Evolutionary conservation across 768 basidiomycete genomes (phyloP).

Genomic region (Hemileccinum rubropunctum): DNA sequence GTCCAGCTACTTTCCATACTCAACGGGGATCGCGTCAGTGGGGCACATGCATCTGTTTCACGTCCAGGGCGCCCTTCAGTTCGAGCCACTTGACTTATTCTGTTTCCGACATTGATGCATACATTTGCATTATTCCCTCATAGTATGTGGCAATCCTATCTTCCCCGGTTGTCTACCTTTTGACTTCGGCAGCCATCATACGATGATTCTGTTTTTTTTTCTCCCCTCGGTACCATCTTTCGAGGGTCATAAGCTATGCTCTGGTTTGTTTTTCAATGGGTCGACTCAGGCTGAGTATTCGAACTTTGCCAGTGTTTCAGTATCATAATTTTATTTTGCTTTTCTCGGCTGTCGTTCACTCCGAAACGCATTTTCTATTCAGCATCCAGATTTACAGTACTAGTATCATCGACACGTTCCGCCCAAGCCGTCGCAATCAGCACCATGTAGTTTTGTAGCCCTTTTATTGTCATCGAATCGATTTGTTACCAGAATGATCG

Average conservation of each 20-base stretch:
- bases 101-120: slow-evolving; percentile 11
- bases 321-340: slow-evolving; percentile 31
- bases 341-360: slow-evolving; percentile 19
- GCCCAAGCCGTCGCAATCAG: slow-evolving; percentile 30
- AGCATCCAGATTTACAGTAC: slow-evolving; percentile 27
- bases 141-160: slow-evolving; percentile 5
- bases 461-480: too few species aligned
- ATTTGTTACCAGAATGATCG: too few species aligned
- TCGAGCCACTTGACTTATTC: slow-evolving; percentile 22
- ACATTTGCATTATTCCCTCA: slow-evolving; percentile 19
- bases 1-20: slow-evolving; percentile 36
- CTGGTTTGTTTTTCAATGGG: slow-evolving; percentile 19
- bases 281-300: slow-evolving; percentile 23
- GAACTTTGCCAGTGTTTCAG: slow-evolving; percentile 25
- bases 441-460: slow-evolving; percentile 36
- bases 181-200: neutral
- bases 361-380: slow-evolving; percentile 10
- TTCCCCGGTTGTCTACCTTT: slow-evolving; percentile 1
- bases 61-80: slow-evolving; percentile 13
- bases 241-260: slow-evolving; percentile 18
- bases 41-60: slow-evolving; percentile 6
- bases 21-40: slow-evolving; percentile 25
- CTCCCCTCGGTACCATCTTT: slow-evolving; percentile 12
- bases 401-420: slow-evolving; percentile 23
- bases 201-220: slow-evolving; percentile 14